Evolutionary conservation across 176 grass and related monocot species (phyloP), one percentile per base, ranked within the genome.

Genomic region (Aegilops speltoides): DNA sequence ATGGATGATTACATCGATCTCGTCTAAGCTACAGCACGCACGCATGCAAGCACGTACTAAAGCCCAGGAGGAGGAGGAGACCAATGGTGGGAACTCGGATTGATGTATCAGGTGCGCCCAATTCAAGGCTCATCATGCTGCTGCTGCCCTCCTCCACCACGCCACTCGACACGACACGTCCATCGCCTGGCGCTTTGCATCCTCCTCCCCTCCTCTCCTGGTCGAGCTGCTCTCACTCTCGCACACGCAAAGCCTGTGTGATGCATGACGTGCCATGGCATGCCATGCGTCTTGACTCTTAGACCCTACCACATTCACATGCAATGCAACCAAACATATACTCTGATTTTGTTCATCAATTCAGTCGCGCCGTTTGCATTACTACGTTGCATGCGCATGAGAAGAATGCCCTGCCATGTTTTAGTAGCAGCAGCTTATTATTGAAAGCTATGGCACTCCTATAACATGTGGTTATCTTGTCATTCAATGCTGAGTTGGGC

Each of bases 101-200:
- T 54, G 79, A 77, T 46, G 11, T 10, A 56, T 80, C 37, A 59
- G 56, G 56, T 54, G 4, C 5, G 50, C 79, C 70, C 32, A 59
- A 40, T 82, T 87, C 70, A 82, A 86, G 45, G 41, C 70, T 82
- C 79, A 87, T 87, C 79, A 82, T 82, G 28, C 38, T 52, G 70
- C 68, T 7, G 37, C 24, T 41, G 40, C 41, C 41, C 41, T 43
- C 41, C 41, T 43, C 37, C 38, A 10, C 34, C 34, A 71, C 34
- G 7, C 19, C 40, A 50, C 38, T 46, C 41, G 0, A 75, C 26
- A 10, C 9, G 1, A 40, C 40, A 36, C 36, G 7, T n/a, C 72
- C 22, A 74, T 46, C 40, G 37, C 3, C 37, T 38, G 8, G 37
- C 37, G 37, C 37, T 43, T 73, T 73, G 70, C 71, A 46, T 46